phyloP scores from a whole-genome alignment of 169 alveolate genomes.

The Theileria equi region DNA sequence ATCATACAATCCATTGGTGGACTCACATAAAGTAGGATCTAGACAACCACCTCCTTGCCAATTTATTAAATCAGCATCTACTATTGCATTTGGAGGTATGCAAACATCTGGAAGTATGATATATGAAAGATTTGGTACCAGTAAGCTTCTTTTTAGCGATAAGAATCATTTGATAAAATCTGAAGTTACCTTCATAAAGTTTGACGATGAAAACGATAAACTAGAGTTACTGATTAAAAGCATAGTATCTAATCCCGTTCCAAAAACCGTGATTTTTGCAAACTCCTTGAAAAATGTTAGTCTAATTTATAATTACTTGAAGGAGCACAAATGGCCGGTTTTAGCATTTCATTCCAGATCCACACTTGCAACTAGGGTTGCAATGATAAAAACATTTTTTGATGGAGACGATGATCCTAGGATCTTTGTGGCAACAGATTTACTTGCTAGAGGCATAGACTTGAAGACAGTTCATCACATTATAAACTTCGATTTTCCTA shows the following conservation, averaged over 20 bases:
- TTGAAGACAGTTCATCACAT: conserved; percentile 60
- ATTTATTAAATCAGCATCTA: conserved; percentile 67
- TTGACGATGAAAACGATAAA: neutral
- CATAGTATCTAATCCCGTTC: conserved; percentile 29
- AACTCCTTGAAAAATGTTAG: conserved; percentile 14
- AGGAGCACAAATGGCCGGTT: conserved; percentile 71
- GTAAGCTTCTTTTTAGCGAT: conserved; percentile 14
- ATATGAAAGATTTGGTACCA: conserved; percentile 65
- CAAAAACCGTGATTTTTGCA: conserved; percentile 30
- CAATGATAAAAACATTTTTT: conserved; percentile 59
- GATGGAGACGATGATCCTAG: conserved; percentile 33
- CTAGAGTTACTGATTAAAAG: conserved; percentile 26
- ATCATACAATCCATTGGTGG: conserved; percentile 63
- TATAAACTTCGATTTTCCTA: conserved; percentile 71
- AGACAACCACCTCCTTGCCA: conserved; percentile 61
- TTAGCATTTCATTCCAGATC: conserved; percentile 67
- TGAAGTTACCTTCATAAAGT: neutral
- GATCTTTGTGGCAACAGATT: conserved; percentile 69
- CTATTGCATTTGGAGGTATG: conserved; percentile 67
- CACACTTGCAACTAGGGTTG: conserved; percentile 67
- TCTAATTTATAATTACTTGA: neutral
- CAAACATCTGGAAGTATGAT: conserved; percentile 73
- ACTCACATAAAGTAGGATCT: neutral
- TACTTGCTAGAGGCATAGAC: conserved; percentile 69
- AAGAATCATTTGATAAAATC: conserved; percentile 21